Conservation (phyloP, 1,284 basidiomycete genomes). For the Xanthoconium separans region DNA sequence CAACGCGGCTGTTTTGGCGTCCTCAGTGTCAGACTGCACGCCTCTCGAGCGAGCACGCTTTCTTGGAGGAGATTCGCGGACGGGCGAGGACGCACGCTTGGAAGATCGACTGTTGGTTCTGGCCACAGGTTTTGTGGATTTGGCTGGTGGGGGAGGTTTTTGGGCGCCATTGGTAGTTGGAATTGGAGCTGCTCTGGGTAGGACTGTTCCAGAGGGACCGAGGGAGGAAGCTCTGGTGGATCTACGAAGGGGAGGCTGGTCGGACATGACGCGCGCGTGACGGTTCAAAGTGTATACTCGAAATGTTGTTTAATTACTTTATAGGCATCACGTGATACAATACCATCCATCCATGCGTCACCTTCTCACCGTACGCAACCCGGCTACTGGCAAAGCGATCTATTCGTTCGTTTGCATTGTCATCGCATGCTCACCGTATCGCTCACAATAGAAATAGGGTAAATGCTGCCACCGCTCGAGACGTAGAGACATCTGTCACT, state of each 20-base stretch:
- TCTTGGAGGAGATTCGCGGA: conserved; percentile 33
- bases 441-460: conserved; percentile 34
- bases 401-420: conserved; percentile 48
- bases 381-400: conserved; percentile 61
- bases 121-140: conserved; percentile 35
- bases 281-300: not conserved
- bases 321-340: conserved; percentile 28
- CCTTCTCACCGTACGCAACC: conserved; percentile 54
- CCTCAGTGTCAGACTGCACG: conserved; percentile 30
- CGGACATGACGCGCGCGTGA: conserved; percentile 23
- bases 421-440: not conserved
- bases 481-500: conserved; percentile 52
- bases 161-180: conserved; percentile 22
- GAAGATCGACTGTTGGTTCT: conserved; percentile 31
- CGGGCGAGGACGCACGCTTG: conserved; percentile 40
- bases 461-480: conserved; percentile 40
- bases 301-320: not conserved
- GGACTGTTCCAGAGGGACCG: conserved; percentile 25
- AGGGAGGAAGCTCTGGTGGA: conserved; percentile 50
- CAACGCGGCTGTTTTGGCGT: conserved; percentile 17
- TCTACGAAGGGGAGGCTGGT: conserved; percentile 44
- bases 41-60: conserved; percentile 44
- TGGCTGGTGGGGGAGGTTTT: conserved; percentile 24
- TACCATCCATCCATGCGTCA: conserved; percentile 10
- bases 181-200: conserved; percentile 34